These are phyloP conservation scores for Centaurea solstitialis DNA, from an alignment of 129 eudicot species.

Conservation along the genomic window DNA sequence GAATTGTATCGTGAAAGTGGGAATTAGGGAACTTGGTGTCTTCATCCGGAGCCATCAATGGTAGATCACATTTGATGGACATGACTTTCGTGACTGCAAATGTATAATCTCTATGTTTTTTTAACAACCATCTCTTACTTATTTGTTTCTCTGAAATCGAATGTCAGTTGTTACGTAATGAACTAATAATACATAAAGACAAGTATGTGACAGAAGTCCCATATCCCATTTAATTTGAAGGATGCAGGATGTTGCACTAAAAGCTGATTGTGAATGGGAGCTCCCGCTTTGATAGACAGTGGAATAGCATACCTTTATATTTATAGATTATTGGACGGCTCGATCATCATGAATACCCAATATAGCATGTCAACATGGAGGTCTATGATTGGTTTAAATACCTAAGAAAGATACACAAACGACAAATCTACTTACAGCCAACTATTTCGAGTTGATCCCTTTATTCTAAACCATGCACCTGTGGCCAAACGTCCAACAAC, in stretches of 20 bases:
- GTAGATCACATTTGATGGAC: constrained; percentile 5
- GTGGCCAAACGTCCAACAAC: not conserved
- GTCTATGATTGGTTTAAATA: not conserved
- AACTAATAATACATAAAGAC: not conserved
- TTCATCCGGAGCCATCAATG: not conserved
- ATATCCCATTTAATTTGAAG: not conserved
- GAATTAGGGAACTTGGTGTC: not conserved
- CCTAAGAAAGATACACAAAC: not conserved
- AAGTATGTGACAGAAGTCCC: not conserved
- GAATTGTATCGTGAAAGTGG: not conserved
- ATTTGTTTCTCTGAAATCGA: constrained; percentile 3
- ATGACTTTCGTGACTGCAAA: not conserved
- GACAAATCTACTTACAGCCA: not conserved
- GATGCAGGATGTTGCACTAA: not conserved
- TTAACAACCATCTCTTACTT: not conserved
- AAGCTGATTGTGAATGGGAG: not conserved
- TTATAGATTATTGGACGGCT: not conserved
- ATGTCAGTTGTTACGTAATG: not conserved
- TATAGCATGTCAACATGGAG: not conserved
- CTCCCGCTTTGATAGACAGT: not conserved
- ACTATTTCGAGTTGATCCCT: not conserved
- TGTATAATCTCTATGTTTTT: not conserved
- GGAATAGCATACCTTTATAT: not conserved
- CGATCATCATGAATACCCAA: not conserved
- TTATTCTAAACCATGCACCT: not conserved